Evolutionary conservation across 2,329 filamentous ascomycete species (phyloP), one percentile per base, ranked within the genome.

Genomic region (Neofusicoccum parvum): DNA sequence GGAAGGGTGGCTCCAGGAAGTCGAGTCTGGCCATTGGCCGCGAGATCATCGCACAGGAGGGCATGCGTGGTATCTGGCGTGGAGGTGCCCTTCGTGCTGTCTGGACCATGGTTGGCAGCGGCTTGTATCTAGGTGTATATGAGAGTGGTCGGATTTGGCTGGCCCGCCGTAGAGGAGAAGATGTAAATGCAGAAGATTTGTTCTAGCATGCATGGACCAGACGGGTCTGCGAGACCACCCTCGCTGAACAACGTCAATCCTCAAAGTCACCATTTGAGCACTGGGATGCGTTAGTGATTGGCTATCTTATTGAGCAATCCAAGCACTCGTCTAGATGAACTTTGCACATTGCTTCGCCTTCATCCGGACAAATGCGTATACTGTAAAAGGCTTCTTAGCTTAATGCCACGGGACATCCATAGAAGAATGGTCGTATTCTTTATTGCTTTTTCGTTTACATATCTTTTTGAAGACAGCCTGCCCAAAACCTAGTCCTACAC

Each of bases 91-190:
- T 97, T 69, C 86, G 94, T 67, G 88, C 86, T 9, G 85, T 86
- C 1, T 97, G 93, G 93, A 95, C 93, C 14, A 89, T 92, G 63
- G 69, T 96, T 5, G 92, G 92, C 0, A 90, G 90, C 74, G 92
- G 92, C 3, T 79, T 97, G 65, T 97, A 97, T 81, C 80, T 97
- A 48, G 92, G 92, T 27, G 90, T 91, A 49, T 97, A 97, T 78
- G 93, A 97, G 76, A 89, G 88, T 69, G 90, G 91, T 10, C 88
- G 92, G 73, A 76, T 83, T 10, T 83, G 80, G 68, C 67, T 84
- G 45, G 82, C 81, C 2, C 72, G 72, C 7, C 71, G 81, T 67
- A 73, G 81, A 67, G 81, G 81, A 3, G 80, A 81, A 36, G 46
- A 65, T n/a, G 64, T 65, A 20, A 59, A 56, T 41, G 53, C 43